A percentile compares a stretch with the other conserved stretches of the same genome.
Conservation (phyloP, 495 filamentous ascomycete species). For the Pyrenula aspistea region DNA sequence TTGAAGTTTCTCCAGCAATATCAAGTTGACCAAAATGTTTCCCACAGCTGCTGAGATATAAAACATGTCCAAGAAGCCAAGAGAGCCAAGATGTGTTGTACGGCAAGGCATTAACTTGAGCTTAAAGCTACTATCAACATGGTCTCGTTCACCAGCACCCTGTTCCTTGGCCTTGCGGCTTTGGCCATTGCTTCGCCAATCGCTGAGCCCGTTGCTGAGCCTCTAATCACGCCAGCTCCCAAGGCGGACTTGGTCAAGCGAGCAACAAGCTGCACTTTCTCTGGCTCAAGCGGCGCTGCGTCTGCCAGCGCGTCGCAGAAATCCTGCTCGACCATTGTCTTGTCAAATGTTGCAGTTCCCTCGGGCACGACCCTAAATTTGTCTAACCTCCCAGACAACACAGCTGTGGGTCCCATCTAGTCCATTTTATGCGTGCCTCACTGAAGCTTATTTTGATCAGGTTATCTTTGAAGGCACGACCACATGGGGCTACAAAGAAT, state of each 20-base stretch:
- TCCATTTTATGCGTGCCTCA: conserved; percentile 2
- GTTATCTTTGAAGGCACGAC: conserved; percentile 40
- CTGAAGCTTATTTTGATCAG: conserved; percentile 4
- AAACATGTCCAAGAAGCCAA: not conserved
- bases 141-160: not conserved
- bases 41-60: not conserved
- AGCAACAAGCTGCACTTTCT: conserved; percentile 26
- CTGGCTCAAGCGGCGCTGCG: conserved; percentile 17
- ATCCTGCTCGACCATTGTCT: conserved; percentile 30
- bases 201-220: conserved; percentile 12
- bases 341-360: conserved; percentile 31
- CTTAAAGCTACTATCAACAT: not conserved
- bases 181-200: conserved; percentile 5
- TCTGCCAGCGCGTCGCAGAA: conserved; percentile 24
- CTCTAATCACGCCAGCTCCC: conserved; percentile 14
- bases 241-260: conserved; percentile 1
- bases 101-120: not conserved
- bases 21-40: not conserved
- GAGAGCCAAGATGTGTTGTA: not conserved
- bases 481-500: conserved; percentile 36
- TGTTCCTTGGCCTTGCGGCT: conserved; percentile 3
- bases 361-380: conserved; percentile 35
- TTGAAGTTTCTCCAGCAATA: not conserved
- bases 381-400: conserved; percentile 26
- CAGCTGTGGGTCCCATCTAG: conserved; percentile 21